phyloP scores from a whole-genome alignment of 805 yeast genomes.

The Candida khao-thaluensis region DNA sequence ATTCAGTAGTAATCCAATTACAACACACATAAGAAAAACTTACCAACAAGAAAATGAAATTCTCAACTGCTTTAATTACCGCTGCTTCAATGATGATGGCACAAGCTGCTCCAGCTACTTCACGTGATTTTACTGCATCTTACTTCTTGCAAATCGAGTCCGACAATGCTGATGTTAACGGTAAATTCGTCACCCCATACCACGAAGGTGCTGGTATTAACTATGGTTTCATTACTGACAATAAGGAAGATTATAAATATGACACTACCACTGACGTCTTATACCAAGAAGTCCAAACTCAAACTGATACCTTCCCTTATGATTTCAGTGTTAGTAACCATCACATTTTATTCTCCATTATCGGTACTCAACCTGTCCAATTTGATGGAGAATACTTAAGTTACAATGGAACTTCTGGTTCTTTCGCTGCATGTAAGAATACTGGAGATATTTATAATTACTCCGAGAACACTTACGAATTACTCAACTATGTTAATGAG shows the following conservation, averaged over 20 bases:
- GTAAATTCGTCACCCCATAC: slow-evolving; percentile 24
- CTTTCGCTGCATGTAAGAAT: slow-evolving; percentile 27
- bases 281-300: background rate
- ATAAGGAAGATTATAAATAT: slow-evolving; percentile 13
- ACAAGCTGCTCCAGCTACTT: slow-evolving; percentile 13
- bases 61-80: slow-evolving; percentile 13
- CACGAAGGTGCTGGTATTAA: slow-evolving; percentile 50
- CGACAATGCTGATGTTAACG: slow-evolving; percentile 25
- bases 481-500: slow-evolving; percentile 4
- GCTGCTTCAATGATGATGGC: slow-evolving; percentile 12
- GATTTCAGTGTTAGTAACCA: slow-evolving; percentile 7
- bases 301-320: background rate
- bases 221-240: slow-evolving; percentile 29
- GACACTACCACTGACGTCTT: slow-evolving; percentile 1
- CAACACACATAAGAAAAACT: too few species aligned
- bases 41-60: slow-evolving; percentile 14
- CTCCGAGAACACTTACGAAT: slow-evolving; percentile 15
- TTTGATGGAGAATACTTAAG: slow-evolving; percentile 18
- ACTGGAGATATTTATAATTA: slow-evolving; percentile 29
- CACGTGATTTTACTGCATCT: slow-evolving; percentile 18
- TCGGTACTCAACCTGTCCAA: slow-evolving; percentile 3
- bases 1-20: too few species aligned
- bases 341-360: slow-evolving; percentile 10
- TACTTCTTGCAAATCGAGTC: slow-evolving; percentile 18
- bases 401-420: slow-evolving; percentile 18